These are phyloP conservation scores for Phialemonium atrogriseum DNA, from an alignment of 2,329 filamentous ascomycete genomes.

Conservation along the genomic window DNA sequence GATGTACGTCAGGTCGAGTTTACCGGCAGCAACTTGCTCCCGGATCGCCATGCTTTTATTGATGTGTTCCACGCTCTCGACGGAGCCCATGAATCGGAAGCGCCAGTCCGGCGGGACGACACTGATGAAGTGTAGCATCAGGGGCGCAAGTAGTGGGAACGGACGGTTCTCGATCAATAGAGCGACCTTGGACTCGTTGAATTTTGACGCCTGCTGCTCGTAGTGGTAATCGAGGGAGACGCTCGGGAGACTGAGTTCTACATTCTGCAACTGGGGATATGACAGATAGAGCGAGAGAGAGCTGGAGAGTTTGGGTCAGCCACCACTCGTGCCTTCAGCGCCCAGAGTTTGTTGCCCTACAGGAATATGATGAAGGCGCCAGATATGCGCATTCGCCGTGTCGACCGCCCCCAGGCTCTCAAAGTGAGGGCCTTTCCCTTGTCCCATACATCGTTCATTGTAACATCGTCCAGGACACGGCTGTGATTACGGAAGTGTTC, in stretches of 20 bases:
- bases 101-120: constrained; percentile 50
- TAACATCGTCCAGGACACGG: constrained; percentile 11
- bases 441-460: constrained; percentile 12
- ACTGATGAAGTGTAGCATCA: constrained; percentile 47
- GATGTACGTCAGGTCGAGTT: constrained; percentile 42
- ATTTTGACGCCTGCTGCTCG: constrained; percentile 21
- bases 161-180: constrained; percentile 46
- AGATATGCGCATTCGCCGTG: constrained; percentile 23
- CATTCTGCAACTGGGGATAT: constrained; percentile 11
- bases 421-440: constrained; percentile 14
- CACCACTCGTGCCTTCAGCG: neutral
- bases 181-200: constrained; percentile 44
- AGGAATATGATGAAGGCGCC: constrained; percentile 21
- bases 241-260: constrained; percentile 16
- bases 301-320: constrained; percentile 2
- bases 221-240: constrained; percentile 24
- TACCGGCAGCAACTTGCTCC: constrained; percentile 31
- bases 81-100: constrained; percentile 47
- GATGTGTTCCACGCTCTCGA: constrained; percentile 33
- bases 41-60: constrained; percentile 38
- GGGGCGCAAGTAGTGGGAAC: constrained; percentile 39
- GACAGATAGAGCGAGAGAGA: constrained; percentile 12
- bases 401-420: constrained; percentile 23
- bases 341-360: constrained; percentile 13
- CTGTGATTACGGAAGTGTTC: constrained; percentile 4